Conservation (phyloP, 805 yeast genomes). For the Ogataea minuta region DNA sequence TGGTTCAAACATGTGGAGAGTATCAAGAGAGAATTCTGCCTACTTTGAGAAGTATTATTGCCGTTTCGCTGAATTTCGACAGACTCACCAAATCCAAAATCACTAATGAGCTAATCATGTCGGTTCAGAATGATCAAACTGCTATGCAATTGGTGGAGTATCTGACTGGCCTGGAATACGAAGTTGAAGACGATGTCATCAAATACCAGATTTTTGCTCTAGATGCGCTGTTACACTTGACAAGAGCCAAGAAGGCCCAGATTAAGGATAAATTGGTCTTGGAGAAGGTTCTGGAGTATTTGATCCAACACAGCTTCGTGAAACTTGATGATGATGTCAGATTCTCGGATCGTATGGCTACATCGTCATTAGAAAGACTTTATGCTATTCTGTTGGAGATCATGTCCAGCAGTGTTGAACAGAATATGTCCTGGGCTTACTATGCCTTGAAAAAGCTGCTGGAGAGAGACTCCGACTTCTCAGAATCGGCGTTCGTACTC, state of each 20-base stretch:
- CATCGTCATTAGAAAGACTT: slow-evolving; percentile 58
- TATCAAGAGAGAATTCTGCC: slow-evolving; percentile 37
- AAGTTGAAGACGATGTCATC: slow-evolving; percentile 20
- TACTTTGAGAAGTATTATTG: slow-evolving; percentile 34
- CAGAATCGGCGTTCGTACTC: slow-evolving; percentile 18
- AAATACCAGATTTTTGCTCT: slow-evolving; percentile 26
- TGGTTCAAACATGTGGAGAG: slow-evolving; percentile 38
- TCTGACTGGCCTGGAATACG: slow-evolving; percentile 17
- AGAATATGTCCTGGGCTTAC: slow-evolving; percentile 60
- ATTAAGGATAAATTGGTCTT: slow-evolving; percentile 10
- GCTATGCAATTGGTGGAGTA: slow-evolving; percentile 13
- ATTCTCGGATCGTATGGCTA: slow-evolving; percentile 35
- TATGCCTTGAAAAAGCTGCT: slow-evolving; percentile 39
- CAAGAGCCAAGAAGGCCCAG: slow-evolving; percentile 27
- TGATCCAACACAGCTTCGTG: slow-evolving; percentile 27
- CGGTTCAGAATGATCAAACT: slow-evolving; percentile 14
- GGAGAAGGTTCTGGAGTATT: slow-evolving; percentile 22
- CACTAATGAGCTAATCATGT: slow-evolving; percentile 42
- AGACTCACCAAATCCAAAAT: slow-evolving; percentile 71
- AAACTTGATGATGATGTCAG: slow-evolving; percentile 12
- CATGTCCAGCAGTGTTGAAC: slow-evolving; percentile 16
- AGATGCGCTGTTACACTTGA: slow-evolving; percentile 30
- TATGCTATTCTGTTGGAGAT: slow-evolving; percentile 57
- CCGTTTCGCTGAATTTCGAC: slow-evolving; percentile 72
- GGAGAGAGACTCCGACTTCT: slow-evolving; percentile 12